phyloP scores from a whole-genome alignment of 2,329 filamentous ascomycete species.

The Scorias spongiosa region DNA sequence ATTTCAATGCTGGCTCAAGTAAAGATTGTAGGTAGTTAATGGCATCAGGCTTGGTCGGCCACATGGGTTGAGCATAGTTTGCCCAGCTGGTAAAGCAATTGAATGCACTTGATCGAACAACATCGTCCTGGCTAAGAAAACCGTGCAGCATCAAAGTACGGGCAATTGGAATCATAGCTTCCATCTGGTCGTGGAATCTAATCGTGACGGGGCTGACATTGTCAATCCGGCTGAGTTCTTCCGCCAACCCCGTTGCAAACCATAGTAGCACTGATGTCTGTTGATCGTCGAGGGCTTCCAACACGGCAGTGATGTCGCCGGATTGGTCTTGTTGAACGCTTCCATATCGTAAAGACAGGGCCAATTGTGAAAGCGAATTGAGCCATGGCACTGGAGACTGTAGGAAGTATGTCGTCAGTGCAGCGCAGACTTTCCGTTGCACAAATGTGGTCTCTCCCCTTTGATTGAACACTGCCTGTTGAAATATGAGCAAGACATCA shows the following conservation, averaged over 20 bases:
- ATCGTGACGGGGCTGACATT: constrained; percentile 24
- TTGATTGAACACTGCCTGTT: constrained; percentile 1
- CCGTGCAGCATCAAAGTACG: constrained; percentile 27
- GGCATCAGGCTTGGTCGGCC: constrained; percentile 41
- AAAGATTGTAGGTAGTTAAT: constrained; percentile 45
- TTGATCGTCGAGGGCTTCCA: constrained; percentile 31
- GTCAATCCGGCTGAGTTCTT: constrained; percentile 55
- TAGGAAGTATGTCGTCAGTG: constrained; percentile 59
- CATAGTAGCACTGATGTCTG: constrained; percentile 46
- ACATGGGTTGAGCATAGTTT: constrained; percentile 52
- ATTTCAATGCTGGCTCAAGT: constrained; percentile 44
- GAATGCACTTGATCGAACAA: constrained; percentile 14
- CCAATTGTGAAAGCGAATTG: constrained; percentile 35
- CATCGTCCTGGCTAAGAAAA: background rate
- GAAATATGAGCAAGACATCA: background rate
- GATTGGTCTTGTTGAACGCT: constrained; percentile 24
- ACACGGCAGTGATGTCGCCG: constrained; percentile 29
- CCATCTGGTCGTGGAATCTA: constrained; percentile 36
- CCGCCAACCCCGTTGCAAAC: constrained; percentile 48
- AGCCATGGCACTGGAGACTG: constrained; percentile 54
- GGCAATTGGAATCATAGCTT: constrained; percentile 36
- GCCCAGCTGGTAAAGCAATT: constrained; percentile 44
- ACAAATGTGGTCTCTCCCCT: constrained; percentile 26
- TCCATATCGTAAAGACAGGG: constrained; percentile 13
- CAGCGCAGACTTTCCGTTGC: constrained; percentile 60